Percentiles rank a stretch among this genome's conserved stretches.
phyloP scores from a whole-genome alignment of 805 yeast species.

The Nakazawaea ernobii region DNA sequence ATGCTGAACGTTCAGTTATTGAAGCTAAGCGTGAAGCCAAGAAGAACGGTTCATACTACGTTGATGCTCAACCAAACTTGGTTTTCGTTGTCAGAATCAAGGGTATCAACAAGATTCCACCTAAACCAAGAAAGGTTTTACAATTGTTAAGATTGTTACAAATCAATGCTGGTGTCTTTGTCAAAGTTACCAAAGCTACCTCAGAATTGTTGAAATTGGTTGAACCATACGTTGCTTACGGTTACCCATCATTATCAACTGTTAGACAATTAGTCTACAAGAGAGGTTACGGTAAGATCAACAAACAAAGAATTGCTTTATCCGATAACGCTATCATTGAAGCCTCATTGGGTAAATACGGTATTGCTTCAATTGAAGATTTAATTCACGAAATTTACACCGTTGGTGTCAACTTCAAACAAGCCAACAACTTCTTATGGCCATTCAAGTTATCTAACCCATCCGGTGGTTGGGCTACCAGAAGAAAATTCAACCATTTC shows the following conservation, averaged over 20 bases:
- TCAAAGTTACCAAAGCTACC: conserved; percentile 94
- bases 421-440: conserved; percentile 97
- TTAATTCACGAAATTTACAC: conserved; percentile 94
- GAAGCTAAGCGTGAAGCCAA: conserved; percentile 90
- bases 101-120: conserved; percentile 98
- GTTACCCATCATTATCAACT: conserved; percentile 93
- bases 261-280: conserved; percentile 90
- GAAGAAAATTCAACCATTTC: conserved; percentile 95
- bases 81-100: conserved; percentile 97
- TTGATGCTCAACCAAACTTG: conserved; percentile 90
- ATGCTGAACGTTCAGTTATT: conserved; percentile 83
- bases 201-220: conserved; percentile 86
- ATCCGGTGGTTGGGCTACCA: conserved; percentile 96
- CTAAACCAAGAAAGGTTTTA: conserved; percentile 98
- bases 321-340: conserved; percentile 86
- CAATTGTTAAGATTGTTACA: conserved; percentile 90
- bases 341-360: conserved; percentile 85
- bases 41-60: conserved; percentile 91
- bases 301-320: conserved; percentile 91
- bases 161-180: conserved; percentile 93
- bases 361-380: conserved; percentile 88
- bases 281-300: conserved; percentile 97
- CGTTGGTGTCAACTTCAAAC: conserved; percentile 98
- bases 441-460: conserved; percentile 97
- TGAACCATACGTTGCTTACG: conserved; percentile 96